Percentiles rank a stretch among this genome's conserved stretches.
Conservation (phyloP, 1,139 yeast species). For the Zygosaccharomyces sapae region DNA sequence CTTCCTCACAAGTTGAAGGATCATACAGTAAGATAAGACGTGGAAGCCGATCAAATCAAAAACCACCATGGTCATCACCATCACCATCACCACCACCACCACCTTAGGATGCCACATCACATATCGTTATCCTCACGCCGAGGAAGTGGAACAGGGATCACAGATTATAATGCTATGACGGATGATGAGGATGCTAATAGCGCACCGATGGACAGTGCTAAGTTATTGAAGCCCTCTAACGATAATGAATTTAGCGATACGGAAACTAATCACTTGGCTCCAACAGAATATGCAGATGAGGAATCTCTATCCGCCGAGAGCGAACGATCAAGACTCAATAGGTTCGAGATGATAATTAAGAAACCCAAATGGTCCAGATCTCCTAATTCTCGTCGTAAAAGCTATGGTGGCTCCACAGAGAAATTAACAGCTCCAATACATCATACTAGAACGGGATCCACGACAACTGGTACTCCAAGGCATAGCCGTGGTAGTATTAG, state of each 20-base stretch:
- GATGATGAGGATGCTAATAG: not conserved
- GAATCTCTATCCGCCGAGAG: slow-evolving; percentile 12
- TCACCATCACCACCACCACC: slow-evolving; percentile 12
- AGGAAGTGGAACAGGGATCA: not conserved
- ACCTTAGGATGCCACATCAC: slow-evolving; percentile 7
- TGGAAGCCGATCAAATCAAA: slow-evolving; percentile 5
- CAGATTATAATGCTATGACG: not conserved
- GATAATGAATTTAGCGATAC: not conserved
- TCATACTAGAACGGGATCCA: slow-evolving; percentile 1
- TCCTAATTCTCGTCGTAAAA: slow-evolving; percentile 17
- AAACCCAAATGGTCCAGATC: slow-evolving; percentile 24
- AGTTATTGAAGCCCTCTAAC: no score
- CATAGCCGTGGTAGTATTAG: slow-evolving; percentile 13
- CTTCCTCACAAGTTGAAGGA: slow-evolving; percentile 2
- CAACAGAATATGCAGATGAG: slow-evolving; percentile 8
- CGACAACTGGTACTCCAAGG: slow-evolving; percentile 8
- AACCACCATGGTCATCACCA: no score
- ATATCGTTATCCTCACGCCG: not conserved
- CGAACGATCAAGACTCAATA: slow-evolving; percentile 15
- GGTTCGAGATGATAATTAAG: slow-evolving; percentile 24
- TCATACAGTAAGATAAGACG: not conserved
- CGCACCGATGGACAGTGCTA: not conserved
- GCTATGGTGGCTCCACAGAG: slow-evolving; percentile 13
- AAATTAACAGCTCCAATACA: slow-evolving; percentile 9
- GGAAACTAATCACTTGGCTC: not conserved